Conservation (phyloP, 1,139 yeast genomes). For the Kurtzmaniella natalensis region DNA sequence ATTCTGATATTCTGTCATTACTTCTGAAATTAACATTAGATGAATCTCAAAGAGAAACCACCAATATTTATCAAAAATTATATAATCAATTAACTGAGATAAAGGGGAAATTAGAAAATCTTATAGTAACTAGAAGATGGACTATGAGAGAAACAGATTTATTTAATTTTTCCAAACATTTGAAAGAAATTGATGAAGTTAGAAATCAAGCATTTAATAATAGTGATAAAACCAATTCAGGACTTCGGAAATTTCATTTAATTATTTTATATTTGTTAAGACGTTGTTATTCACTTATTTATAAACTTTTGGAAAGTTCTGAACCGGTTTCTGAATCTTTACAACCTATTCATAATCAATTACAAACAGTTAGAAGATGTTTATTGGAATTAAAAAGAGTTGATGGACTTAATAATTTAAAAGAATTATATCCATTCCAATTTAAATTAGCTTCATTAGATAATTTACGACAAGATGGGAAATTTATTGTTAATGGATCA, state of each 20-base stretch:
- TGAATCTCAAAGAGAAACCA: slow-evolving; percentile 10
- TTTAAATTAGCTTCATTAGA: slow-evolving; percentile 89
- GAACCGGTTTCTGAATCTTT: slow-evolving; percentile 94
- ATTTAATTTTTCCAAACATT: slow-evolving; percentile 69
- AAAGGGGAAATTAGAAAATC: slow-evolving; percentile 71
- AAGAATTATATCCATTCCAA: slow-evolving; percentile 93
- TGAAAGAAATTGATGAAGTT: slow-evolving; percentile 68
- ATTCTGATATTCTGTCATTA: slow-evolving; percentile 13
- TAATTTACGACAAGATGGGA: slow-evolving; percentile 82
- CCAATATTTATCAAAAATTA: slow-evolving; percentile 18
- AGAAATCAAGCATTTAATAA: slow-evolving; percentile 39
- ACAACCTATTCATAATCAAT: slow-evolving; percentile 88
- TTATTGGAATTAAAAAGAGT: slow-evolving; percentile 82
- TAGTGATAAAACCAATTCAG: slow-evolving; percentile 18
- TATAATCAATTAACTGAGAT: slow-evolving; percentile 50
- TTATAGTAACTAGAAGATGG: slow-evolving; percentile 92
- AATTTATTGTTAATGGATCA: slow-evolving; percentile 79
- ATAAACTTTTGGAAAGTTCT: slow-evolving; percentile 81
- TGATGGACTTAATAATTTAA: slow-evolving; percentile 81
- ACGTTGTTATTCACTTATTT: slow-evolving; percentile 84
- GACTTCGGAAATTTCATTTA: slow-evolving; percentile 49
- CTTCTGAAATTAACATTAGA: slow-evolving; percentile 24
- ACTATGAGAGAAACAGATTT: slow-evolving; percentile 92
- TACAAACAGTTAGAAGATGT: slow-evolving; percentile 86
- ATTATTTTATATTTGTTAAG: slow-evolving; percentile 75